Percentiles rank a stretch among this genome's conserved stretches.
Evolutionary conservation across 495 filamentous ascomycete genomes (phyloP).

Genomic region (Recurvomyces mirabilis): DNA sequence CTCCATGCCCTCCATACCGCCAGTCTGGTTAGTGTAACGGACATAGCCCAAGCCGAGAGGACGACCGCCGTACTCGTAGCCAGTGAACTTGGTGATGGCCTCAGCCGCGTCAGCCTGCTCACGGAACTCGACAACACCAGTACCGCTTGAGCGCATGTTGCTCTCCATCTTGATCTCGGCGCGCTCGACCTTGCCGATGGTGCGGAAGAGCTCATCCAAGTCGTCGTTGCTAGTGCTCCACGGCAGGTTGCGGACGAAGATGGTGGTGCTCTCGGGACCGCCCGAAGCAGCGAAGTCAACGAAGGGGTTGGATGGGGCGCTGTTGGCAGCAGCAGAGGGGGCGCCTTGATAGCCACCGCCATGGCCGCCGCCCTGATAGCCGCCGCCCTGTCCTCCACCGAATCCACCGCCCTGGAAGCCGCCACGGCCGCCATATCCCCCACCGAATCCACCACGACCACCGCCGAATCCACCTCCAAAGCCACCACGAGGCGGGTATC

Average conservation of each 20-base stretch:
- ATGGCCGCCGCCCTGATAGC: constrained; percentile 34
- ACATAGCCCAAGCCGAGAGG: constrained; percentile 86
- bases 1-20: constrained; percentile 61
- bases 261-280: constrained; percentile 68
- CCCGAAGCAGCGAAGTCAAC: constrained; percentile 87
- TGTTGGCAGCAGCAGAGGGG: constrained; percentile 31
- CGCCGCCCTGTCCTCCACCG: constrained; percentile 35
- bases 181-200: constrained; percentile 93
- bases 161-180: constrained; percentile 98
- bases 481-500: constrained; percentile 35
- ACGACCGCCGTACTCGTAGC: constrained; percentile 92
- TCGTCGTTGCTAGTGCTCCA: constrained; percentile 99
- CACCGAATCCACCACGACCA: constrained; percentile 33
- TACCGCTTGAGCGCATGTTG: constrained; percentile 88
- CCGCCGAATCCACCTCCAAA: constrained; percentile 39
- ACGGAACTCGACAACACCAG: constrained; percentile 90
- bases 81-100: constrained; percentile 91
- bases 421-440: constrained; percentile 34
- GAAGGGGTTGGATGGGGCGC: constrained; percentile 76
- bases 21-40: constrained; percentile 65
- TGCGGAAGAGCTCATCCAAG: constrained; percentile 88
- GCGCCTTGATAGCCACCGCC: constrained; percentile 33
- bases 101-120: constrained; percentile 74
- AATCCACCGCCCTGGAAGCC: too few species aligned
- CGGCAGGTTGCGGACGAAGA: constrained; percentile 96